Conservation (phyloP, 306 rosid species). For the Oemleria cerasiformis region DNA sequence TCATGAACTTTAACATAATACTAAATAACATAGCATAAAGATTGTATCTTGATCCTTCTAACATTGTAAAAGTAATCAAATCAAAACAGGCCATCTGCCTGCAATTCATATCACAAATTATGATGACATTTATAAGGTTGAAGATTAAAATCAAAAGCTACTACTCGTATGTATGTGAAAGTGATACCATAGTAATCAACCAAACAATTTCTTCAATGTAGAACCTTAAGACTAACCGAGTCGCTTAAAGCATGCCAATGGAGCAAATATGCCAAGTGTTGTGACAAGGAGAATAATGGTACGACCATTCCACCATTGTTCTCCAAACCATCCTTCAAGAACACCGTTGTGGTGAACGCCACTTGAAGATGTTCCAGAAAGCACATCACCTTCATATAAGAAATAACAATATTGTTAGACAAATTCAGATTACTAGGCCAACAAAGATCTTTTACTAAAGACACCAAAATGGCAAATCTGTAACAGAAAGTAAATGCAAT, state of each 20-base stretch:
- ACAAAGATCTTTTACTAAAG: neutral
- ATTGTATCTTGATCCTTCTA: neutral
- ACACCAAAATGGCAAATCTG: neutral
- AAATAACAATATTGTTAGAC: constrained; percentile 31
- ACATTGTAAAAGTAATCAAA: neutral
- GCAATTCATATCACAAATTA: neutral
- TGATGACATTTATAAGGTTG: neutral
- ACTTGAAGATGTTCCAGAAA: constrained; percentile 79
- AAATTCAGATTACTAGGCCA: constrained; percentile 9
- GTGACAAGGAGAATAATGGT: constrained; percentile 51
- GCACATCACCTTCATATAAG: constrained; percentile 71
- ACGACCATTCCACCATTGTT: constrained; percentile 80
- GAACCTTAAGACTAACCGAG: constrained; percentile 49
- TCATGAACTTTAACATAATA: neutral
- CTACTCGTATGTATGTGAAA: neutral
- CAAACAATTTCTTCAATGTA: neutral
- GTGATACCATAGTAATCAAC: neutral
- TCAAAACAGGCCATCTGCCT: neutral
- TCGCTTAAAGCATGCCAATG: constrained; percentile 70
- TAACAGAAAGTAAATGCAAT: neutral
- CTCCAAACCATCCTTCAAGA: constrained; percentile 93
- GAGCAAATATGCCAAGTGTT: constrained; percentile 58
- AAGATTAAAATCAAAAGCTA: neutral
- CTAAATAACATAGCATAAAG: neutral
- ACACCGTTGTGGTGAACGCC: constrained; percentile 72